Conservation (phyloP, 257 asterid genomes). For the Gynochthodes officinalis region DNA sequence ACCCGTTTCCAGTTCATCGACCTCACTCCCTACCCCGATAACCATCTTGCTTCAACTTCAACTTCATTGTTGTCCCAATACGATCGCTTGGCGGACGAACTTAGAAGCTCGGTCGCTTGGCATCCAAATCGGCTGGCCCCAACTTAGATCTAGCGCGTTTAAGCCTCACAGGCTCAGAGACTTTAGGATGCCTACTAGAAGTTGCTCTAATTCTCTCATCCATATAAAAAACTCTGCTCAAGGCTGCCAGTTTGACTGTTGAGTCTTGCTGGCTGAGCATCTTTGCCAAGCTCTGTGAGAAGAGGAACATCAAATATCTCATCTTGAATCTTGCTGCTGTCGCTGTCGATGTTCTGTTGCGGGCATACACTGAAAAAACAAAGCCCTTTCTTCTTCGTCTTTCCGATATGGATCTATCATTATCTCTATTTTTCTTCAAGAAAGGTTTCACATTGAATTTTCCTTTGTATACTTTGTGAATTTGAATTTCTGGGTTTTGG, state of each 20-base stretch:
- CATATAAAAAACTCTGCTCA: too few species aligned
- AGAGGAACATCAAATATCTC: not conserved
- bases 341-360: constrained; percentile 62
- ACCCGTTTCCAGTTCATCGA: too few species aligned
- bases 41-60: too few species aligned
- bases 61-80: too few species aligned
- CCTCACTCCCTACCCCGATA: too few species aligned
- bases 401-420: not conserved
- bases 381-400: constrained; percentile 23
- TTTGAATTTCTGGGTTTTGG: constrained; percentile 17
- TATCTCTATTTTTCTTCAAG: constrained; percentile 10
- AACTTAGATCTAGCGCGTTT: too few species aligned
- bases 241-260: not conserved
- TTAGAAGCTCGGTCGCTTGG: too few species aligned
- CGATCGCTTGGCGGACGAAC: too few species aligned
- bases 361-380: constrained; percentile 44
- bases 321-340: not conserved
- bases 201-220: too few species aligned
- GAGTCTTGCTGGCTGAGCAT: not conserved
- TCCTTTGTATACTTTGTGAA: not conserved
- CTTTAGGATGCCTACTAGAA: too few species aligned
- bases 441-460: constrained; percentile 30
- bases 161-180: too few species aligned
- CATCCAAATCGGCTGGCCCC: too few species aligned
- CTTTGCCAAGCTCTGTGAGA: constrained; percentile 3